These are phyloP conservation scores for Candida vaughaniae DNA, from an alignment of 805 yeast genomes.

Conservation along the genomic window DNA sequence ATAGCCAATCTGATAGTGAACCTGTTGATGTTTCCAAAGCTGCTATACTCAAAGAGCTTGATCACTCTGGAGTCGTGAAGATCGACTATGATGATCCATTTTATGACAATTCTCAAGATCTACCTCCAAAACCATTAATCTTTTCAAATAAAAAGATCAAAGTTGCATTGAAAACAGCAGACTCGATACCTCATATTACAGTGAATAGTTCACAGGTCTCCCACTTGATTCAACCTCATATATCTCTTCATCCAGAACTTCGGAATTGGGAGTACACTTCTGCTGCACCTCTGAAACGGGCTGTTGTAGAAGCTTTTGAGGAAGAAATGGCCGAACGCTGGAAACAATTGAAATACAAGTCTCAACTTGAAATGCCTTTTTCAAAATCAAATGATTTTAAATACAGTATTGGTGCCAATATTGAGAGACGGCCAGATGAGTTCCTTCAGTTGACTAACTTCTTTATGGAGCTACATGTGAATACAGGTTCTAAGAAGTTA, in stretches of 20 bases:
- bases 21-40: slow-evolving; percentile 1
- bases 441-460: slow-evolving; percentile 55
- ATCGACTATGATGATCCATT: slow-evolving; percentile 62
- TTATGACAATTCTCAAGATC: slow-evolving; percentile 54
- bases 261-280: slow-evolving; percentile 45
- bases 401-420: slow-evolving; percentile 32
- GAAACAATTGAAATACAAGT: slow-evolving; percentile 23
- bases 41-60: slow-evolving; percentile 26
- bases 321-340: slow-evolving; percentile 13
- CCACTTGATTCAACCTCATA: not conserved
- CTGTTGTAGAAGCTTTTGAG: slow-evolving; percentile 36
- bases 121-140: slow-evolving; percentile 53
- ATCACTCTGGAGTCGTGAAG: slow-evolving; percentile 46
- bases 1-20: not conserved
- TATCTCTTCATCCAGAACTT: not conserved
- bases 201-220: slow-evolving; percentile 1
- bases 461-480: slow-evolving; percentile 66
- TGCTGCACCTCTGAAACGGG: slow-evolving; percentile 48
- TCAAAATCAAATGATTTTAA: slow-evolving; percentile 40
- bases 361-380: slow-evolving; percentile 53
- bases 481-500: slow-evolving; percentile 43
- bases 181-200: slow-evolving; percentile 1
- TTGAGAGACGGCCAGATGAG: slow-evolving; percentile 34
- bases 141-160: slow-evolving; percentile 67
- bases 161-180: slow-evolving; percentile 27